These are phyloP conservation scores for Arachis monticola DNA, from an alignment of 331 rosid genomes.

Conservation along the genomic window DNA sequence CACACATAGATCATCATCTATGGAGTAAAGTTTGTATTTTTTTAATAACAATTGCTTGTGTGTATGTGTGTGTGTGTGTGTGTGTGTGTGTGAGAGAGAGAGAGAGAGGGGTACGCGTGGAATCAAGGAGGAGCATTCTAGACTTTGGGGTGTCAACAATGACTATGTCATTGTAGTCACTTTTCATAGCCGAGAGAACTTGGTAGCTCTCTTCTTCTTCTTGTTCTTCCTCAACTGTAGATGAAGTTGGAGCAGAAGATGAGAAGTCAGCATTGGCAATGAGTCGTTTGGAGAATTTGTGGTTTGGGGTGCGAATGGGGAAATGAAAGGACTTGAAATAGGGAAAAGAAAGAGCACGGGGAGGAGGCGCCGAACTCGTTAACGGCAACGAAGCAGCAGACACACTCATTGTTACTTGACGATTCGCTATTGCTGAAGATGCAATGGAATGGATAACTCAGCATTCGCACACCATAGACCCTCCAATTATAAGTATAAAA, in stretches of 20 bases:
- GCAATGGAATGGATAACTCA: conserved; percentile 13
- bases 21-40: conserved; percentile 2
- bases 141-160: conserved; percentile 70
- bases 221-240: conserved; percentile 33
- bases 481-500: too few relatives aligned
- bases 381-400: conserved; percentile 33
- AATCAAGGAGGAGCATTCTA: conserved; percentile 84
- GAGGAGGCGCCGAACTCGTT: conserved; percentile 32
- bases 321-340: conserved; percentile 13
- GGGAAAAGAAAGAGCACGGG: conserved; percentile 26
- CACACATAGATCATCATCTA: not conserved
- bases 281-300: not conserved
- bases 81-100: not conserved
- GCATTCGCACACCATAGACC: not conserved
- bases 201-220: conserved; percentile 60
- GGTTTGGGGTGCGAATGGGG: not conserved
- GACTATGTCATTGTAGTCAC: conserved; percentile 69
- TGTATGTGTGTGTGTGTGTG: too few relatives aligned
- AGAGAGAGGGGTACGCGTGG: conserved; percentile 50
- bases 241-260: conserved; percentile 25
- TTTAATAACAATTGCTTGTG: not conserved
- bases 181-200: conserved; percentile 51
- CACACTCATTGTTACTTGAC: conserved; percentile 39
- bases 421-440: not conserved
- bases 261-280: conserved; percentile 24